Base-by-base conservation (phyloP, 345 rosid species). In the Ailanthus altissimus region DNA sequence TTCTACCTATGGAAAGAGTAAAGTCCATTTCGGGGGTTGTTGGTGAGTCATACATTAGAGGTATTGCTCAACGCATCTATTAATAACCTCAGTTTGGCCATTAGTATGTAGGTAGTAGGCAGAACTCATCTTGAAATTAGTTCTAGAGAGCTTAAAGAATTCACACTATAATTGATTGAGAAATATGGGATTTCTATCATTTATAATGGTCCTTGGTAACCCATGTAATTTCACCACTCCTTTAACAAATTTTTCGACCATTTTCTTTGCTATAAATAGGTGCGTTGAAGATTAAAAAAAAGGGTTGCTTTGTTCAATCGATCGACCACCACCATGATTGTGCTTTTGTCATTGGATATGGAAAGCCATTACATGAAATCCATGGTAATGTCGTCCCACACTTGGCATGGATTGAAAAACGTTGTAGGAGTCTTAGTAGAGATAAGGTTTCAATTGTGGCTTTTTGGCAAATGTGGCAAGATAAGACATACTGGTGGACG, bases 351-450 rank as follows among this genome's bases (percentile, higher is more conserved):
- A 11, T 75, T 16, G 0, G 53, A 40, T 6, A 6, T 36, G 0
- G 64, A 64, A 0, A 66, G 14, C 0, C 60, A 36, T 25, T 18
- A 16, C 0, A 75, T 65, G 38, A 75, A 75, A 6, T 75, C 78
- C 59, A 77, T 68, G 7, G 46, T 25, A 4, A 68, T 57, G 3
- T 67, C 66, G 1, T 76, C 54, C 79, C 56, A 76, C 6, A 76
- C 12, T n/a, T 54, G 66, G 0, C 54, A 14, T 56, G 65, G 14
- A 76, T 3, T 0, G 26, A 26, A 2, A 76, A 8, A 0, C 56
- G 38, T 32, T 32, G 38, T 3, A 32, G 3, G 3, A 32, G 38
- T 32, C 38, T 32, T 32, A 32, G 1, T 32, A 3, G 38, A 32
- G 38, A 32, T 3, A 32, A 32, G 38, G 38, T 32, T 32, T 32